Evolutionary conservation across 108 stramenopile species (phyloP).

Genomic region (Nitzschia sp.): DNA sequence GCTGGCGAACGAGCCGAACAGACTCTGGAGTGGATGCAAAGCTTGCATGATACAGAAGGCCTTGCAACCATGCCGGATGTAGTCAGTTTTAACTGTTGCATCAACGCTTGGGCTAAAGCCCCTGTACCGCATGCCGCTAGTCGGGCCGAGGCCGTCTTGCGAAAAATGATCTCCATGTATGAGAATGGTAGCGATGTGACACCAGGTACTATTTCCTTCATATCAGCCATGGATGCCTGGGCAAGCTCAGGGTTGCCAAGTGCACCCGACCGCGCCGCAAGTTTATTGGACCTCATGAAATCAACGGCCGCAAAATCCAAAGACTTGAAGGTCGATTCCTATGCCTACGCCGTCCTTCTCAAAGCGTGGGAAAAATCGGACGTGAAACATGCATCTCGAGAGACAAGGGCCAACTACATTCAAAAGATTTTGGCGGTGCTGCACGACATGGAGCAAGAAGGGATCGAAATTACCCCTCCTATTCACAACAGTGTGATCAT

Average conservation of each 20-base stretch:
- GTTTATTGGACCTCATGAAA: conserved; percentile 34
- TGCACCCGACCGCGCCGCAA: conserved; percentile 22
- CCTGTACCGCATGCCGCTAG: conserved; percentile 22
- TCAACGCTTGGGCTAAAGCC: conserved; percentile 43
- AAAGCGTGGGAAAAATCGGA: conserved; percentile 35
- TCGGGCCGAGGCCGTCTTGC: conserved; percentile 41
- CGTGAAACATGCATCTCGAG: background rate
- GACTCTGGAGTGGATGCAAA: conserved; percentile 39
- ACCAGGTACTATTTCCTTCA: conserved; percentile 20
- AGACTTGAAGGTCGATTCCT: conserved; percentile 8
- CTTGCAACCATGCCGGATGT: conserved; percentile 55
- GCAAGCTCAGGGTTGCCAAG: conserved; percentile 19
- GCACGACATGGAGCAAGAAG: conserved; percentile 20
- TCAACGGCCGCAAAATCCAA: background rate
- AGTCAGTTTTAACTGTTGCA: conserved; percentile 40
- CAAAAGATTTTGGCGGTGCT: conserved; percentile 29
- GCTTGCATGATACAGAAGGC: conserved; percentile 22
- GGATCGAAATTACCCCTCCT: conserved; percentile 19
- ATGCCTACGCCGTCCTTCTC: conserved; percentile 20
- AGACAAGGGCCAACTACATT: background rate
- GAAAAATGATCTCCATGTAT: conserved; percentile 23
- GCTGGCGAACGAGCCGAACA: conserved; percentile 38
- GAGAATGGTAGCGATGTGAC: conserved; percentile 10
- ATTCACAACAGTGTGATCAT: conserved; percentile 28
- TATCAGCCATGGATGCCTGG: conserved; percentile 47